These are phyloP conservation scores for Trichophyton schoenleinii DNA, from an alignment of 2,329 filamentous ascomycete species.

Conservation along the genomic window DNA sequence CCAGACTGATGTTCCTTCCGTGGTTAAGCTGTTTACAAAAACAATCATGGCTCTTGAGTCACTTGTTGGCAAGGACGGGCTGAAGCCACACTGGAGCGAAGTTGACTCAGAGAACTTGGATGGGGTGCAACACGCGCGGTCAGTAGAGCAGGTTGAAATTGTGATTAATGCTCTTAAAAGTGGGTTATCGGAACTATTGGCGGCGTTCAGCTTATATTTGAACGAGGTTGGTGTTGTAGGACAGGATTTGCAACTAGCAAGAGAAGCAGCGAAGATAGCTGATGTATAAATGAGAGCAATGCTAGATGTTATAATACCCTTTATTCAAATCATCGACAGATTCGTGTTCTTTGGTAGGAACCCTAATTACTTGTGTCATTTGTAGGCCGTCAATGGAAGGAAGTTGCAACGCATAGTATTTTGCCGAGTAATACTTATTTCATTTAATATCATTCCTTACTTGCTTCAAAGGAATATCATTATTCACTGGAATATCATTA, in stretches of 20 bases:
- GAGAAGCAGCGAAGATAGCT: conserved; percentile 40
- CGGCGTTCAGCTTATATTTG: conserved; percentile 62
- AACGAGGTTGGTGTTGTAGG: conserved; percentile 55
- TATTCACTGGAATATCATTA: no score
- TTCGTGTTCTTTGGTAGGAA: not conserved
- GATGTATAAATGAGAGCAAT: not conserved
- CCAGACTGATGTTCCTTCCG: conserved; percentile 62
- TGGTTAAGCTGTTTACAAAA: conserved; percentile 60
- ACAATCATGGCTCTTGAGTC: conserved; percentile 57
- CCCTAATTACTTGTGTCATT: not conserved
- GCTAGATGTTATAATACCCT: not conserved
- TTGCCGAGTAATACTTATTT: no score
- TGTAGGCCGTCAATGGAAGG: not conserved
- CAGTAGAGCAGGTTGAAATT: conserved; percentile 54
- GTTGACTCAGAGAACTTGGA: conserved; percentile 37
- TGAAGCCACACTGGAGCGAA: conserved; percentile 67
- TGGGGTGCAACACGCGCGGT: conserved; percentile 25
- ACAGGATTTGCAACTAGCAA: conserved; percentile 61
- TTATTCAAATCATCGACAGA: not conserved
- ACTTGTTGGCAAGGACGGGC: conserved; percentile 42
- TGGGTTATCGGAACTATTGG: conserved; percentile 53
- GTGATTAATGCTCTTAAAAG: conserved; percentile 53
- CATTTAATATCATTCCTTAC: no score
- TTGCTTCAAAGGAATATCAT: no score
- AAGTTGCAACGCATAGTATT: no score